phyloP scores from a whole-genome alignment of 225 moss, liverwort and hornwort genomes.

The Thuidium tamariscinum region DNA sequence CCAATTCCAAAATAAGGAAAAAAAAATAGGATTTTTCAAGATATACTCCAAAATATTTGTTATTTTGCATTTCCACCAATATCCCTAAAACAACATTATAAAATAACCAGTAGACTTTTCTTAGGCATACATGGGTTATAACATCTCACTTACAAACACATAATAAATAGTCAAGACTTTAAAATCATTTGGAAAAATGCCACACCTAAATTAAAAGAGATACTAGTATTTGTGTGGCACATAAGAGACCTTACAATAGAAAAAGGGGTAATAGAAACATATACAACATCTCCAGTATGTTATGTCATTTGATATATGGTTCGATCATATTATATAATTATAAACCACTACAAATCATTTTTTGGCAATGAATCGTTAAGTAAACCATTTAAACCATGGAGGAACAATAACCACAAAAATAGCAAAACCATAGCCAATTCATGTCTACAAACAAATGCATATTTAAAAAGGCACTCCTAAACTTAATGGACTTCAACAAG shows the following conservation, averaged over 20 bases:
- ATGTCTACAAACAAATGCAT: neutral
- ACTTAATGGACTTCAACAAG: neutral
- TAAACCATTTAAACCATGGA: neutral
- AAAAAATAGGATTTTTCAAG: neutral
- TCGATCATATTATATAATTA: neutral
- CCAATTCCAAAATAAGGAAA: neutral
- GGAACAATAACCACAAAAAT: accelerated
- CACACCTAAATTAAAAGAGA: neutral
- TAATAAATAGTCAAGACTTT: neutral
- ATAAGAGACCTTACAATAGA: neutral
- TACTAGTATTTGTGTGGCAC: neutral
- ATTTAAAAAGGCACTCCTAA: neutral
- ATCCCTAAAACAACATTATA: neutral
- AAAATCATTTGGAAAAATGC: neutral
- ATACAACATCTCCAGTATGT: neutral
- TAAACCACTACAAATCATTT: neutral
- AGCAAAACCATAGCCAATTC: accelerated
- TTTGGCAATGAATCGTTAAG: neutral
- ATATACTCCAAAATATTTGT: neutral
- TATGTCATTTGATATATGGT: neutral
- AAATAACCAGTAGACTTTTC: neutral
- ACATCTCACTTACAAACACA: neutral
- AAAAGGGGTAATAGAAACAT: neutral
- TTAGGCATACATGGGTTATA: neutral
- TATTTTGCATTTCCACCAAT: neutral